Percentiles rank a stretch among this genome's conserved stretches.
Conservation (phyloP, 2,329 filamentous ascomycete species). For the Colletotrichum sp. region DNA sequence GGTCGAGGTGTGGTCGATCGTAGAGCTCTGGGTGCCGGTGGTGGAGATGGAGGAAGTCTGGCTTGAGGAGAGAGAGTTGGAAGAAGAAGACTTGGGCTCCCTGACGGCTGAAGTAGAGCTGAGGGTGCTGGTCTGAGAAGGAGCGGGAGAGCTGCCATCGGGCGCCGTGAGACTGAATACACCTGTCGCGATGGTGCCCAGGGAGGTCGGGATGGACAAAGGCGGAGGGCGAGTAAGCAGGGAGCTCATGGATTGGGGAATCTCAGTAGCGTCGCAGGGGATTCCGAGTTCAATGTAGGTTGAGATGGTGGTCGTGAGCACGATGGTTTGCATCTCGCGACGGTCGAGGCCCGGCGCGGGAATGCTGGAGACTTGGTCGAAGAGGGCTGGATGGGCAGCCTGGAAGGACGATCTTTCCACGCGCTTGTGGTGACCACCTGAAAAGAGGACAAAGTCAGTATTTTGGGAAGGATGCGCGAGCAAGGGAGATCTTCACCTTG, state of each 20-base stretch:
- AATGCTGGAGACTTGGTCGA: background rate
- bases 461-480: rapidly evolving
- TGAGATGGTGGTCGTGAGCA: background rate
- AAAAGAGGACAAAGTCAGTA: background rate
- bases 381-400: background rate
- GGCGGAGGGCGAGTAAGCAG: background rate
- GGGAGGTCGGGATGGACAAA: background rate
- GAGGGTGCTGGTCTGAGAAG: background rate
- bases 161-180: background rate
- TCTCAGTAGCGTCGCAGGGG: background rate
- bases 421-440: rapidly evolving
- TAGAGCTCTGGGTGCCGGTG: background rate
- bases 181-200: background rate
- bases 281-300: background rate
- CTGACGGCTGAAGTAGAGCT: background rate
- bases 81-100: background rate
- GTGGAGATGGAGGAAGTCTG: background rate
- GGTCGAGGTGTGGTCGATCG: background rate
- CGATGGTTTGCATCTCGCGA: background rate
- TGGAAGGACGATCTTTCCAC: background rate
- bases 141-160: background rate
- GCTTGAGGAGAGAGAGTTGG: background rate
- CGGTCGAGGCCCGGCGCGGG: background rate
- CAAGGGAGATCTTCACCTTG: background rate
- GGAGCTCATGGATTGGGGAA: background rate